Evolutionary conservation across 306 rosid species (phyloP), one percentile per base, ranked within the genome.

Genomic region (Amphicarpaea edgeworthii): DNA sequence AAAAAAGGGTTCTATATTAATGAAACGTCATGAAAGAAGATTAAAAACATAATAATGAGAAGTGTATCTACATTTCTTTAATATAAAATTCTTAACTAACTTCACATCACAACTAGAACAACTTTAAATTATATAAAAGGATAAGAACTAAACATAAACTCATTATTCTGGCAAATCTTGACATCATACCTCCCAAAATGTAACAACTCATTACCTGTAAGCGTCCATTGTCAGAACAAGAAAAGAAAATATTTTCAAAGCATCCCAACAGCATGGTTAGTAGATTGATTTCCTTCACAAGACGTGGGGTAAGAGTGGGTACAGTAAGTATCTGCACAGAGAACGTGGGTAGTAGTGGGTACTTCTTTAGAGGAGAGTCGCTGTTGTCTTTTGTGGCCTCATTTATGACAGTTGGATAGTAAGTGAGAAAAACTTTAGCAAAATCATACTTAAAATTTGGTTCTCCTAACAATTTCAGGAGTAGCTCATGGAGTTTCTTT

Each of bases 241-340:
- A 89, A 87, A 7, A 37, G 81, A 96, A 92, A 79, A 92, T 90
- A 61, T 89, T 85, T 70, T 85, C 90, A 77, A 96, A 71, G 73
- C 98, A 90, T 79, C 88, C 91, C 83, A 96, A 75, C 62, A 96
- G 87, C 86, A 88, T 89, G 28, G 87, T 79, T 42, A 96, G 81
- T 64, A 96, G 89, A 87, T 89, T 88, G 90, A 88, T 82, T 87
- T 96, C 99, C 87, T 88, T 91, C 81, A 93, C 96, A 53, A 96
- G 94, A 68, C 90, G 90, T 4, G 93, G 93, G 59, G 97, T 93
- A 70, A 96, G 88, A 49, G 98, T 96, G 64, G 98, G 96, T 70
- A 96, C 99, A 1, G 99, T 92, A 78, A 92, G 88, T 76, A 96
- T 96, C 88, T 96, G 99, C 79, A 96, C 99, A 32, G 98, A 88